Evolutionary conservation across 148 eudicot species (phyloP).

Genomic region (Vaccinium macrocarpon): DNA sequence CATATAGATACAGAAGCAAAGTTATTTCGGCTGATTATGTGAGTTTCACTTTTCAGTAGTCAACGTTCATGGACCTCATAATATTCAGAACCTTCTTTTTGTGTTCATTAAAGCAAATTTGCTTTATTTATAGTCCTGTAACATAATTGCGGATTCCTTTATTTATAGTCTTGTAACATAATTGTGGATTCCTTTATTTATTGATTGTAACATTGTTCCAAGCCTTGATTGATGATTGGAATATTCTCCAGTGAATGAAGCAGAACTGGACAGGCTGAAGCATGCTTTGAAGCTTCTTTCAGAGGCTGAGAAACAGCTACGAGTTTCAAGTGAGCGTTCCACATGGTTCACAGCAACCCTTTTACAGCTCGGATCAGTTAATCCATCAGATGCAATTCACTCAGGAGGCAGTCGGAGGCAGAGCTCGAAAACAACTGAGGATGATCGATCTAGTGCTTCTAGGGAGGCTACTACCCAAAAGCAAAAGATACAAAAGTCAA

Average conservation of each 20-base stretch:
- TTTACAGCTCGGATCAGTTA: conserved; percentile 79
- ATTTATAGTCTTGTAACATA: background rate
- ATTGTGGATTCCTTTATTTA: background rate
- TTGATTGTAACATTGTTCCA: background rate
- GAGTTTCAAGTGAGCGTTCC: conserved; percentile 88
- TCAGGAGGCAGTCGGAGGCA: conserved; percentile 85
- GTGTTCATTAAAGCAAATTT: background rate
- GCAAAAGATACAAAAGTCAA: conserved; percentile 36
- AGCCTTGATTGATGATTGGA: conserved; percentile 14
- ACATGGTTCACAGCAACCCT: conserved; percentile 99
- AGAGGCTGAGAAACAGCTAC: conserved; percentile 93
- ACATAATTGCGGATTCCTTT: background rate
- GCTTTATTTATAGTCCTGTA: background rate
- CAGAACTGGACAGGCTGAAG: conserved; percentile 80
- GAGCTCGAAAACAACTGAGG: conserved; percentile 77
- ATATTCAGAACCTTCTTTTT: background rate
- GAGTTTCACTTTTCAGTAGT: background rate
- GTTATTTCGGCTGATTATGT: background rate
- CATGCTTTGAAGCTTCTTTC: conserved; percentile 92
- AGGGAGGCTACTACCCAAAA: conserved; percentile 50
- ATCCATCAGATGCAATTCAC: conserved; percentile 73
- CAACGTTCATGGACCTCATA: background rate
- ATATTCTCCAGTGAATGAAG: conserved; percentile 62
- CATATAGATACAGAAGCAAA: background rate
- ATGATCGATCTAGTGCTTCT: conserved; percentile 60